A percentile compares a stretch with the other conserved stretches of the same genome.
Evolutionary conservation across 768 basidiomycete species (phyloP).

Genomic region (Galerina marginata): DNA sequence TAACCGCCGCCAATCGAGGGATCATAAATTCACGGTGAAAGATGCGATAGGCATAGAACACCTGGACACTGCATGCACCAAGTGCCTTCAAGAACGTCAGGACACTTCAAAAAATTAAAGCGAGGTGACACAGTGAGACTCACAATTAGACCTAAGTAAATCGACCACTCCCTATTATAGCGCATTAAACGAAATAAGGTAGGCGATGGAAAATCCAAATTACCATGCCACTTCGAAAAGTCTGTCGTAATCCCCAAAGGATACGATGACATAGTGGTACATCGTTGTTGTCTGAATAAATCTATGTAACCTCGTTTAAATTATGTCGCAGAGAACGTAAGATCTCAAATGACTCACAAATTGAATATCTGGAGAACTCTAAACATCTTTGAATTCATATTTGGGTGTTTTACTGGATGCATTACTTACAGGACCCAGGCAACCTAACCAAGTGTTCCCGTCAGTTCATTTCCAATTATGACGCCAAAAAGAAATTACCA

Average conservation of each 20-base stretch:
- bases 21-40: background rate
- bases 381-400: too few species aligned
- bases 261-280: background rate
- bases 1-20: background rate
- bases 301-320: background rate
- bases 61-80: background rate
- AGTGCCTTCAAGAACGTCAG: background rate
- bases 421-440: background rate
- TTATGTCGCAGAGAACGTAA: background rate
- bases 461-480: background rate
- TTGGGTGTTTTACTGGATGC: background rate
- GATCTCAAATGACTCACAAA: background rate
- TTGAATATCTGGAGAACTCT: background rate
- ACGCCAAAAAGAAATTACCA: background rate
- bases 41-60: background rate
- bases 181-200: too few species aligned
- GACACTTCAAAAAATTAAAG: too few species aligned
- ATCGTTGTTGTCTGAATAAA: background rate
- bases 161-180: background rate
- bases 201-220: too few species aligned
- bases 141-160: background rate
- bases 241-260: background rate
- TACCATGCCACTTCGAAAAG: background rate
- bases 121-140: background rate
- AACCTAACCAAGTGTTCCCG: background rate